Base-by-base conservation (phyloP, 1,139 yeast genomes). In the Geotrichum bryndzae region DNA sequence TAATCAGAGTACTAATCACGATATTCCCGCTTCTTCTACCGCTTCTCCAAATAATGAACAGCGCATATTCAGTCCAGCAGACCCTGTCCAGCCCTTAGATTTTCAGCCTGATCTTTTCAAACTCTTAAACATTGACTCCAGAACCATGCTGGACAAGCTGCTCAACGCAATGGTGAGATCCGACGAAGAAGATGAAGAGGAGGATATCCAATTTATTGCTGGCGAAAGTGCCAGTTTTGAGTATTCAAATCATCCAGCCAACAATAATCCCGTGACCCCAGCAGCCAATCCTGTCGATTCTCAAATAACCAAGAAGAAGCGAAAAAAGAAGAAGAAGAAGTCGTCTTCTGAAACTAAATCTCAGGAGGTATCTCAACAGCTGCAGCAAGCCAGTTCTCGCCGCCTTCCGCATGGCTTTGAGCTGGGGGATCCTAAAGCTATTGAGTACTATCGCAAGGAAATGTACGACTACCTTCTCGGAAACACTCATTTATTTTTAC, bases 221-320 rank as follows among this genome's bases (percentile, higher is more conserved):
- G 91, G 90, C 23, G 81, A 83, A 63, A 81, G 81, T 70, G 80
- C 86, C 53, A 84, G 83, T 68, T 85, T 86, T 71, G 88, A 85
- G 67, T 84, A 84, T 64, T 70, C 61, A 15, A 51, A 52, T 10
- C 57, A 45, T 23, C 3, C 55, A 3, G 18, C 66, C 50, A 50
- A 51, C 56, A 57, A 53, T 51, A 60, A 45, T 45, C 38, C 60
- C 63, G 70, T 70, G 65, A 8, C 41, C 2, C 3, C 41, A 35
- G 13, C 41, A 4, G 15, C 11, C 51, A 46, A 23, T 72, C 73
- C 67, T 74, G 74, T 69, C 75, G 75, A 69, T 76, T 25, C 41
- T n/a, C n/a, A 75, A 71, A 72, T 73, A 63, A 73, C 3, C 45
- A 29, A 76, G 68, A 74, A 73, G 69, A 76, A 75, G 82, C 81